Base-by-base conservation (phyloP, 495 filamentous ascomycete genomes). In the Glonium stellatum region DNA sequence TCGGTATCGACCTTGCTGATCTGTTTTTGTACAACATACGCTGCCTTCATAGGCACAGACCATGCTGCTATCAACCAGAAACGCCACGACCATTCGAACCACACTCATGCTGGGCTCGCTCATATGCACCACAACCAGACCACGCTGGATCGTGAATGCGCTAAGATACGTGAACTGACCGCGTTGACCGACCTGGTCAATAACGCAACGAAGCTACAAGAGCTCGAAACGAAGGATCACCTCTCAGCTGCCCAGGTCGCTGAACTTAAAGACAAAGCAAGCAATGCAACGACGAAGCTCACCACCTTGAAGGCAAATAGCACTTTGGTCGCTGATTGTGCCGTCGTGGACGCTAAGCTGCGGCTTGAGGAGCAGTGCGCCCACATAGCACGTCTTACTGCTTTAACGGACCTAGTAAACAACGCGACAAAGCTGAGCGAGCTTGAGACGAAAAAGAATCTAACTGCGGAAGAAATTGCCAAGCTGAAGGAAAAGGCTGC, bases 171-270 rank as follows among this genome's bases (percentile, higher is more conserved):
- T 44, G 3, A 51, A 42, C 53, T 62, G 22, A 57, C 53, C 41
- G 9, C 48, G 2, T 27, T 62, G 44, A 62, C 59, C 42, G 48
- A 48, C n/a, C 54, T 62, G 35, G 59, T 54, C 15, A 42, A 37
- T 53, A 62, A 62, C 47, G 53, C 55, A 49, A 62, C 59, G 21
- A 62, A 62, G 22, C 53, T 62, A 15, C 46, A 62, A 44, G 59
- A 54, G 8, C 21, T 62, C 19, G 54, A 57, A 25, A 54, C 59
- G 23, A 52, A 57, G 21, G 47, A 42, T 25, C 55, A 57, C 53
- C 53, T 62, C 53, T 52, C 56, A 31, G 46, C 22, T 0, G 50
- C 53, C 42, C 53, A 62, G 34, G 54, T 62, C 15, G 59, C 34
- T 4, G 59, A 44, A 5, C 19, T 62, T 44, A 62, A 62, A 50